Evolutionary conservation across 2,329 filamentous ascomycete genomes (phyloP).

Genomic region (Aspergillus carbonarius): DNA sequence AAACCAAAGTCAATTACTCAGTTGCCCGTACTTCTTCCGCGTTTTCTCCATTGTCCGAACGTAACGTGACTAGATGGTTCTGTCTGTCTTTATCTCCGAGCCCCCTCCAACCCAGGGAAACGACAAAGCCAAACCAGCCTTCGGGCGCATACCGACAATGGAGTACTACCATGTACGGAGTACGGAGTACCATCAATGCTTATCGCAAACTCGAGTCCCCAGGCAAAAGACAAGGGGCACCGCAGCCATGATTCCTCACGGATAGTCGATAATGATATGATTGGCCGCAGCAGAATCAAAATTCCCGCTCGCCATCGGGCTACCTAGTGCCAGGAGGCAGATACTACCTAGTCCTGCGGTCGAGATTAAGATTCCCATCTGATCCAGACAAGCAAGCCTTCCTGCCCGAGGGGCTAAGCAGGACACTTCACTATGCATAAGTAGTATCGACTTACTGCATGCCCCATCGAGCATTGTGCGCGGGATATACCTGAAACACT

Average conservation of each 20-base stretch:
- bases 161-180: too few species aligned
- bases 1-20: not conserved
- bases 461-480: not conserved
- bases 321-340: not conserved
- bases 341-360: not conserved
- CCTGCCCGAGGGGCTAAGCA: not conserved
- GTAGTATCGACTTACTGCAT: not conserved
- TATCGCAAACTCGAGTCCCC: not conserved
- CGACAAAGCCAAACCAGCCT: not conserved
- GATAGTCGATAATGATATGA: not conserved
- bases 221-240: not conserved
- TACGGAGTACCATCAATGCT: too few species aligned
- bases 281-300: not conserved
- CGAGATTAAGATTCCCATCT: slow-evolving; percentile 7
- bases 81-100: not conserved
- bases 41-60: not conserved
- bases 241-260: not conserved
- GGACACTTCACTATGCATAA: slow-evolving; percentile 8
- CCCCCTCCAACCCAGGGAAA: not conserved
- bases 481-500: slow-evolving; percentile 6
- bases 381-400: not conserved
- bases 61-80: not conserved
- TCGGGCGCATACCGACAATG: not conserved
- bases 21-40: not conserved
- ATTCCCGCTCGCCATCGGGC: not conserved